phyloP scores from a whole-genome alignment of 176 grass and related monocot genomes.

The Carex myosuroides region DNA sequence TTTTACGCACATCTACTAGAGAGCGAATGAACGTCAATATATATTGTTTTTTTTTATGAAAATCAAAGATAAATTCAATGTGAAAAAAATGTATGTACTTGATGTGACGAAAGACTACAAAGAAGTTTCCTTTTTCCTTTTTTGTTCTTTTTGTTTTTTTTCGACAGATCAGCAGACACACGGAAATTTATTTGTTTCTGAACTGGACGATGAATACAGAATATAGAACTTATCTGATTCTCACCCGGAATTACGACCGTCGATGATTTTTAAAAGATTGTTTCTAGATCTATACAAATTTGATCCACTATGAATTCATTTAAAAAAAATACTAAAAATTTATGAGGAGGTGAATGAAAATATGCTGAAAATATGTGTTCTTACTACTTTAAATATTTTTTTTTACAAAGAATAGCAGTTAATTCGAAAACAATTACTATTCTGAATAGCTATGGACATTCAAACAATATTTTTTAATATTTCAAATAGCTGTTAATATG shows the following conservation, averaged over 20 bases:
- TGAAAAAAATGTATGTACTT: background rate
- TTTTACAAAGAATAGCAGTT: too few relatives aligned
- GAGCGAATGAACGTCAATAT: background rate
- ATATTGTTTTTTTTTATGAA: background rate
- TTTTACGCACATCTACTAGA: background rate
- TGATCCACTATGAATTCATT: too few relatives aligned
- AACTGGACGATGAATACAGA: background rate
- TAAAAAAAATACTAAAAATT: too few relatives aligned
- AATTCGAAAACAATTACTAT: too few relatives aligned
- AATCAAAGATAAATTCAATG: background rate
- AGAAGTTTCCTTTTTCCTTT: background rate
- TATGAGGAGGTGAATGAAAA: too few relatives aligned
- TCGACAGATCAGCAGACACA: background rate
- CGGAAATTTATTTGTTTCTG: background rate
- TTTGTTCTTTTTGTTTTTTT: background rate
- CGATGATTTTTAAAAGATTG: background rate
- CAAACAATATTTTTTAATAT: too few relatives aligned
- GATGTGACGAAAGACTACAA: background rate
- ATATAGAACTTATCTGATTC: background rate
- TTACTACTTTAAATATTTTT: too few relatives aligned
- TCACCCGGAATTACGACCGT: background rate
- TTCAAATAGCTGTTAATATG: too few relatives aligned
- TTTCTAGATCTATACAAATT: too few relatives aligned
- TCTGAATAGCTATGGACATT: too few relatives aligned
- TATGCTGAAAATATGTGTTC: too few relatives aligned